Evolutionary conservation across 1,139 yeast species (phyloP).

Genomic region (Kodamaea derodonti): DNA sequence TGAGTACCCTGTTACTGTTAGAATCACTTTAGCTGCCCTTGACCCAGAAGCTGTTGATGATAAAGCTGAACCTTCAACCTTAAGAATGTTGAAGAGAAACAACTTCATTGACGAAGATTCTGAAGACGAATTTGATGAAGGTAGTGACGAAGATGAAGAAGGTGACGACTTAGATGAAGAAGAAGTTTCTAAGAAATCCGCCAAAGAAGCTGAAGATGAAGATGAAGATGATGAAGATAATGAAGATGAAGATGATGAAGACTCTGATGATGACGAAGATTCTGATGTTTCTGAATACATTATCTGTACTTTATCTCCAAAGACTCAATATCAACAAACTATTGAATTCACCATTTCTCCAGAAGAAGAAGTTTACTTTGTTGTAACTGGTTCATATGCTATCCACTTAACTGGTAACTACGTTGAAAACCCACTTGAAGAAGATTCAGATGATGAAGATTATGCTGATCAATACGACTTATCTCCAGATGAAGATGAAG

Average conservation of each 20-base stretch:
- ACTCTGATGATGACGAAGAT: conserved; percentile 50
- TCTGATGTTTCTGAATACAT: conserved; percentile 70
- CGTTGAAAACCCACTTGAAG: conserved; percentile 90
- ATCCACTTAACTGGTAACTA: conserved; percentile 92
- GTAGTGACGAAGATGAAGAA: conserved; percentile 47
- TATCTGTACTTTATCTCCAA: conserved; percentile 87
- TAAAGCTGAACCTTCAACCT: conserved; percentile 79
- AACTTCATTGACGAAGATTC: conserved; percentile 49
- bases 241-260: conserved; percentile 57
- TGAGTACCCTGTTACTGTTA: conserved; percentile 83
- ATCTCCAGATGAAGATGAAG: conserved; percentile 90
- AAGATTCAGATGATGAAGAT: conserved; percentile 50
- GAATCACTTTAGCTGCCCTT: conserved; percentile 91
- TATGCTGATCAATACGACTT: conserved; percentile 76
- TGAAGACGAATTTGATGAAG: conserved; percentile 38
- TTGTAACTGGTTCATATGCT: conserved; percentile 93
- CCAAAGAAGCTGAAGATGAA: conserved; percentile 20
- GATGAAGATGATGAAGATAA: conserved; percentile 48
- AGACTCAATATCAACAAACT: conserved; percentile 81
- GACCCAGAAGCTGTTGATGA: conserved; percentile 84
- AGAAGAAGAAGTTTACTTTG: conserved; percentile 90
- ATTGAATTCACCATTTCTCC: conserved; percentile 87
- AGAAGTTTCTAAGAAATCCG: conserved; percentile 19
- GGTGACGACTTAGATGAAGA: conserved; percentile 51
- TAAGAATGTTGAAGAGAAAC: conserved; percentile 79